Percentiles rank a stretch among this genome's conserved stretches.
phyloP scores from a whole-genome alignment of 192 early-diverging fungal species.

The Rhizophagus prolifer region DNA sequence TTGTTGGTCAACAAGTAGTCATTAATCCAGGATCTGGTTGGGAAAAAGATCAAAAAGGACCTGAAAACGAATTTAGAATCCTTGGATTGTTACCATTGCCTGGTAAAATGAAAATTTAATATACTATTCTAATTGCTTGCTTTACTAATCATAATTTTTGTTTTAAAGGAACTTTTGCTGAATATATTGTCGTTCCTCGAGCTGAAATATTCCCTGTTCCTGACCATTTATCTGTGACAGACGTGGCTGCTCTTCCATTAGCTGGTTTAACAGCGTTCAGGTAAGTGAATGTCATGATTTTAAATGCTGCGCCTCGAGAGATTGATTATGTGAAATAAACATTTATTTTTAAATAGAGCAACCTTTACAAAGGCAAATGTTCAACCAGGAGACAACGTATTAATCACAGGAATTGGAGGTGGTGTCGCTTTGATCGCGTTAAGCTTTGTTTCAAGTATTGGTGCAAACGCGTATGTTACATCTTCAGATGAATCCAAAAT shows the following conservation, averaged over 20 bases:
- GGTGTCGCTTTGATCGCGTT: constrained; percentile 69
- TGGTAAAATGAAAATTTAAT: constrained; percentile 50
- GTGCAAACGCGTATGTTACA: constrained; percentile 72
- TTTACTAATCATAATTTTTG: no score
- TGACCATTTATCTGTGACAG: constrained; percentile 53
- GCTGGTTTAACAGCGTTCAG: constrained; percentile 60
- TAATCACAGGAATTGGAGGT: constrained; percentile 76
- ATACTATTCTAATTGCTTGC: neutral
- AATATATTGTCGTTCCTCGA: neutral
- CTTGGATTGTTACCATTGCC: constrained; percentile 59
- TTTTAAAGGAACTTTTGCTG: neutral
- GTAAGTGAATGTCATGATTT: no score
- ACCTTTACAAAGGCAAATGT: constrained; percentile 61
- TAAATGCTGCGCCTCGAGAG: no score
- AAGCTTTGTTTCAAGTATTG: constrained; percentile 62
- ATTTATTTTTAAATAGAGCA: no score
- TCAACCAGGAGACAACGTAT: constrained; percentile 50
- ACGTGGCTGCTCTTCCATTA: constrained; percentile 69
- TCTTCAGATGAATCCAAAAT: constrained; percentile 66
- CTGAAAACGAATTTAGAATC: constrained; percentile 50
- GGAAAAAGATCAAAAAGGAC: constrained; percentile 48
- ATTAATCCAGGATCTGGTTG: constrained; percentile 58
- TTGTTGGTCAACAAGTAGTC: constrained; percentile 43
- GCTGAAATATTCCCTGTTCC: constrained; percentile 52
- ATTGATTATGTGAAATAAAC: no score